Conservation (phyloP, 352 stramenopile species). For the Phytophthora hybrid region DNA sequence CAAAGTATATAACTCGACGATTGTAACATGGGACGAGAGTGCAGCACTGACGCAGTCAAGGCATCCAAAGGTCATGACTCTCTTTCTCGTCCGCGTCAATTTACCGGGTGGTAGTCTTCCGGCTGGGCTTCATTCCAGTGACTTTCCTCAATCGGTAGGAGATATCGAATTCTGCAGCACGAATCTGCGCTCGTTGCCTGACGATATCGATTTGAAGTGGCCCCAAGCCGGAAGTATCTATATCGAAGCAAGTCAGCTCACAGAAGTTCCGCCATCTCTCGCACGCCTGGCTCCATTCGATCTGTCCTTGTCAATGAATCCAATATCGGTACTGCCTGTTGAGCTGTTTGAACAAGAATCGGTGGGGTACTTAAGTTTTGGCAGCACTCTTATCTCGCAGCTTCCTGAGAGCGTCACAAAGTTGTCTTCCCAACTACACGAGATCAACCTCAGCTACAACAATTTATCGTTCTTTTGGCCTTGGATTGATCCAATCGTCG, state of each 20-base stretch:
- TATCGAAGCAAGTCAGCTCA: conserved; percentile 26
- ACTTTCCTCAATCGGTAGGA: conserved; percentile 39
- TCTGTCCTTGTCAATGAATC: conserved; percentile 28
- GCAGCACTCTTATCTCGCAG: conserved; percentile 23
- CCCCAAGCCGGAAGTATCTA: conserved; percentile 22
- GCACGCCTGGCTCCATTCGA: conserved; percentile 22
- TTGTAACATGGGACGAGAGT: conserved; percentile 21
- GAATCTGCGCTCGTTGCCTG: conserved; percentile 45
- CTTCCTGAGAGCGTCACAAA: conserved; percentile 17
- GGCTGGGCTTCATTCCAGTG: conserved; percentile 29
- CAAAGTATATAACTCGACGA: conserved; percentile 41
- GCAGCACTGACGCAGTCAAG: conserved; percentile 33
- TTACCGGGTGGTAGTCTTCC: conserved; percentile 41
- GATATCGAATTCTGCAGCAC: conserved; percentile 46
- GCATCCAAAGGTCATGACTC: conserved; percentile 43
- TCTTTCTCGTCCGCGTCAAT: conserved; percentile 44
- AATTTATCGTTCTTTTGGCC: conserved; percentile 27
- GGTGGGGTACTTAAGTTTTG: conserved; percentile 23
- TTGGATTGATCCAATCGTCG: conserved; percentile 23
- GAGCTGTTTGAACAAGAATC: conserved; percentile 26
- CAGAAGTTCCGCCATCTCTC: conserved; percentile 18
- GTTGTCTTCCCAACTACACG: conserved; percentile 8
- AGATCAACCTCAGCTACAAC: conserved; percentile 24
- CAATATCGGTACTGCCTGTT: conserved; percentile 19
- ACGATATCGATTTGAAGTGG: conserved; percentile 48